These are phyloP conservation scores for Malassezia obtusa DNA, from an alignment of 1,284 basidiomycete species.

Conservation along the genomic window DNA sequence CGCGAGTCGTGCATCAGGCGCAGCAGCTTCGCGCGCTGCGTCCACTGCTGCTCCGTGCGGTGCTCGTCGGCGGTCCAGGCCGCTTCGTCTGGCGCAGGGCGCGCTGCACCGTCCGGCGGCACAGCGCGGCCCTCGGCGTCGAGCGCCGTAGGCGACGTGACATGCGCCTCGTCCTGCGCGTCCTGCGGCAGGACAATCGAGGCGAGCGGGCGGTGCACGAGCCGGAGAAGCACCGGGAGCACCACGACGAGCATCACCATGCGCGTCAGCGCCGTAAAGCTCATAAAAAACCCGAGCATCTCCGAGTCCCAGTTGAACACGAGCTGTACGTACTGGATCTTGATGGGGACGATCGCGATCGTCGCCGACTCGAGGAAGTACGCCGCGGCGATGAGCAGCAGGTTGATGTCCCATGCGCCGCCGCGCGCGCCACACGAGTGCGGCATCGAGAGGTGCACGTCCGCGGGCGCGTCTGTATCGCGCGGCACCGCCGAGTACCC, in stretches of 20 bases:
- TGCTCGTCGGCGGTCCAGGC: constrained; percentile 8
- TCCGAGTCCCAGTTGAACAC: constrained; percentile 38
- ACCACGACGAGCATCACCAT: constrained; percentile 34
- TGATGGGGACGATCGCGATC: constrained; percentile 38
- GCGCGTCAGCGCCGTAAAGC: constrained; percentile 29
- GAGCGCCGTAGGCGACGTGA: neutral
- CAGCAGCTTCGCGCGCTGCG: constrained; percentile 34
- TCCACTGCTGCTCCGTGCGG: constrained; percentile 39
- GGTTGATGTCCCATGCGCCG: constrained; percentile 30
- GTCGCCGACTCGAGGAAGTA: constrained; percentile 35
- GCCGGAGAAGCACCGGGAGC: constrained; percentile 36
- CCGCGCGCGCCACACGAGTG: constrained; percentile 13
- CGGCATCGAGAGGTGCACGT: constrained; percentile 36
- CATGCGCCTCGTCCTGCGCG: neutral
- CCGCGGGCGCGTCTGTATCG: neutral
- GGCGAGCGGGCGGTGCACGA: constrained; percentile 26
- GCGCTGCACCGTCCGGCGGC: neutral
- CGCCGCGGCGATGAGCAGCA: constrained; percentile 34
- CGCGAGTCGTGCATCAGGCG: constrained; percentile 44
- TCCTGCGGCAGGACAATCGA: constrained; percentile 16
- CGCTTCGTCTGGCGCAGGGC: neutral
- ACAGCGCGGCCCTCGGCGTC: constrained; percentile 8
- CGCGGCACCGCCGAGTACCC: constrained; percentile 21
- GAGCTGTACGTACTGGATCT: constrained; percentile 40
- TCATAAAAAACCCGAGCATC: constrained; percentile 38